Percentiles rank a stretch among this genome's conserved stretches.
Evolutionary conservation across 352 stramenopile genomes (phyloP).

Genomic region (Globisporangium yorkense): DNA sequence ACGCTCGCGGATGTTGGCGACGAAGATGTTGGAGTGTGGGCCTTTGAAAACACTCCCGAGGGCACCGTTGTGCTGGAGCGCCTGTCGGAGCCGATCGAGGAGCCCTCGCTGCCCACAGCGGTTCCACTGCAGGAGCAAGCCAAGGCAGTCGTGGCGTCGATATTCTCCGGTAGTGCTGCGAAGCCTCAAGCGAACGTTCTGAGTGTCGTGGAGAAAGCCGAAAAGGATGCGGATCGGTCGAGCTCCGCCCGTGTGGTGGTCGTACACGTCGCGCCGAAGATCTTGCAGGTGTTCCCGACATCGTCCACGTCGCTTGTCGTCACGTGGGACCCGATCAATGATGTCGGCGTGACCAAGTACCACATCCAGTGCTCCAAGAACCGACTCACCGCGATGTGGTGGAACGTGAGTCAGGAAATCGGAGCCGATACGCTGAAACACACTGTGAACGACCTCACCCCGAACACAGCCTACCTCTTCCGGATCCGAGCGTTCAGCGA

Average conservation of each 20-base stretch:
- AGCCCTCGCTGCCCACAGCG: slow-evolving; percentile 8
- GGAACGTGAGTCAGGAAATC: slow-evolving; percentile 69
- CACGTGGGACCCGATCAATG: slow-evolving; percentile 66
- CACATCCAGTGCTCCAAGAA: slow-evolving; percentile 84
- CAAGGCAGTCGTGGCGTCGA: slow-evolving; percentile 59
- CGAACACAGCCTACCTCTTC: slow-evolving; percentile 67
- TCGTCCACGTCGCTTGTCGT: slow-evolving; percentile 61
- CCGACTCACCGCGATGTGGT: slow-evolving; percentile 72
- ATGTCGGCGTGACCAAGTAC: slow-evolving; percentile 57
- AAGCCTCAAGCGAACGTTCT: not conserved
- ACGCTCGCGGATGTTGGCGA: not conserved
- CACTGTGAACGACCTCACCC: slow-evolving; percentile 43
- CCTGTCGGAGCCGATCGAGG: slow-evolving; percentile 39
- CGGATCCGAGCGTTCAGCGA: slow-evolving; percentile 54
- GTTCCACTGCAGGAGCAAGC: slow-evolving; percentile 58
- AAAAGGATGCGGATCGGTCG: not conserved
- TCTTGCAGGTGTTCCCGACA: slow-evolving; percentile 46
- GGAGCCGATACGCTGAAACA: slow-evolving; percentile 42
- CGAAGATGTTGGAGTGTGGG: slow-evolving; percentile 35
- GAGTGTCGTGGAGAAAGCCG: not conserved
- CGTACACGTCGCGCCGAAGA: slow-evolving; percentile 29
- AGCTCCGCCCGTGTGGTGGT: slow-evolving; percentile 10
- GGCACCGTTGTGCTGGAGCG: slow-evolving; percentile 56
- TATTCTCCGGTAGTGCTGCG: slow-evolving; percentile 30
- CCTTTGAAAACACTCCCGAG: slow-evolving; percentile 59